Evolutionary conservation across 192 early-diverging fungal species (phyloP), one percentile per base, ranked within the genome.

Genomic region (Gryganskiella cystojenkinii): DNA sequence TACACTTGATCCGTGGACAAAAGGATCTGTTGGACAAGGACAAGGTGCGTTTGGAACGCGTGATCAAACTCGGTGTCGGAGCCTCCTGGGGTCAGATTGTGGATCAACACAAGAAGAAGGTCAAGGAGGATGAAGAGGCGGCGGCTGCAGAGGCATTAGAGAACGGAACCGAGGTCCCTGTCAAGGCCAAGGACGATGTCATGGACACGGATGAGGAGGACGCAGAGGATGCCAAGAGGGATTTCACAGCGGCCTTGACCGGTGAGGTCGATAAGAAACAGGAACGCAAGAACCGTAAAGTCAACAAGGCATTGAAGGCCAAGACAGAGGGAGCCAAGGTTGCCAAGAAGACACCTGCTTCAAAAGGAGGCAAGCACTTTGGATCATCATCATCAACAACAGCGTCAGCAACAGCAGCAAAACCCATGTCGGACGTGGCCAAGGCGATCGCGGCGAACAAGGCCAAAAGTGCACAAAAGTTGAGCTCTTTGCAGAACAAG

Each of bases 1-100:
- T 83, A 25, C 81, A 85, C 20, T 57, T 81, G 50, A 83, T 85
- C 64, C 72, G 82, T 54, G 84, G 84, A 69, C 82, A 83, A 40
- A 79, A 70, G 25, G 33, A 61, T 44, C 67, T 85, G 4, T 45
- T 71, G 45, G 74, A 81, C 46, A 85, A 85, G 80, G 83, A 84
- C 58, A 72, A 84, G 56, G 46, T 69, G 14, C 80, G 83, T 61
- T 46, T 84, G 52, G 75, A 80, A 28, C 64, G 49, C 15, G 65
- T 84, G 7, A 79, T 84, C 64, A 80, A 81, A 55, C 27, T 72
- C 3, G 83, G 83, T 7, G 60, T 58, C 17, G 83, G 80, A 4
- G 67, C 58, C 20, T 80, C 80, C 13, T 81, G 80, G 80, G 27
- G 47, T 47, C 74, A 78, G 43, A 78, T 78, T 30, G 74, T 78